These are phyloP conservation scores for Solanum arcanum DNA, from an alignment of 257 asterid genomes.

Conservation along the genomic window DNA sequence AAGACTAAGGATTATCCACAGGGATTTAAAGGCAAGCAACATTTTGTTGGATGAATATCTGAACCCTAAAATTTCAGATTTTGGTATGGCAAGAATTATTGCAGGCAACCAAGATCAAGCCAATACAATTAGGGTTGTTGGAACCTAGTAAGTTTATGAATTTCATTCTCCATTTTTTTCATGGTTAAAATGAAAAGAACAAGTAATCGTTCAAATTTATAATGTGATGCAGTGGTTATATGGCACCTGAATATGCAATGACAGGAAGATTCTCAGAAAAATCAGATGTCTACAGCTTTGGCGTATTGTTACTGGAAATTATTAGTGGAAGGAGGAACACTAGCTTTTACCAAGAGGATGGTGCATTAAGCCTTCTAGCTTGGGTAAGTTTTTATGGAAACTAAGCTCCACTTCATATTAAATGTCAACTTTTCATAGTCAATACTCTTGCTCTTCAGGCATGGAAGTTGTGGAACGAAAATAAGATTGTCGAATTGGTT, in stretches of 20 bases:
- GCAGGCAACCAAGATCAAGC: conserved; percentile 42
- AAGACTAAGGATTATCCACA: conserved; percentile 43
- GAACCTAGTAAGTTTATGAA: conserved; percentile 47
- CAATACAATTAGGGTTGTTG: conserved; percentile 47
- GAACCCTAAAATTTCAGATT: conserved; percentile 65
- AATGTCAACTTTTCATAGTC: not conserved
- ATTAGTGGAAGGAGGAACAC: conserved; percentile 44
- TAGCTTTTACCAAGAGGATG: conserved; percentile 35
- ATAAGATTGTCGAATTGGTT: not conserved
- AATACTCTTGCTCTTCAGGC: not conserved
- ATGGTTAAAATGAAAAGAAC: not conserved
- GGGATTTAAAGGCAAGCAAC: conserved; percentile 59
- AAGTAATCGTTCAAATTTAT: not conserved
- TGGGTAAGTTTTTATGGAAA: conserved; percentile 25
- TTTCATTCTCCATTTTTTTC: not conserved
- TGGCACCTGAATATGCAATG: conserved; percentile 73
- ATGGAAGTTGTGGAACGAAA: conserved; percentile 6
- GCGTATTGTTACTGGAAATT: conserved; percentile 46
- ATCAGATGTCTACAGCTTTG: conserved; percentile 43
- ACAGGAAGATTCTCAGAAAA: conserved; percentile 41
- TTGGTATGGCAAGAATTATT: conserved; percentile 58
- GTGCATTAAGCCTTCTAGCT: conserved; percentile 41
- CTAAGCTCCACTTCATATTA: not conserved
- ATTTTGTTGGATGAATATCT: conserved; percentile 48
- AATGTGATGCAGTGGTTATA: conserved; percentile 38